These are phyloP conservation scores for Musa schizocarpa DNA, from an alignment of 176 grass and related monocot species.

Conservation along the genomic window DNA sequence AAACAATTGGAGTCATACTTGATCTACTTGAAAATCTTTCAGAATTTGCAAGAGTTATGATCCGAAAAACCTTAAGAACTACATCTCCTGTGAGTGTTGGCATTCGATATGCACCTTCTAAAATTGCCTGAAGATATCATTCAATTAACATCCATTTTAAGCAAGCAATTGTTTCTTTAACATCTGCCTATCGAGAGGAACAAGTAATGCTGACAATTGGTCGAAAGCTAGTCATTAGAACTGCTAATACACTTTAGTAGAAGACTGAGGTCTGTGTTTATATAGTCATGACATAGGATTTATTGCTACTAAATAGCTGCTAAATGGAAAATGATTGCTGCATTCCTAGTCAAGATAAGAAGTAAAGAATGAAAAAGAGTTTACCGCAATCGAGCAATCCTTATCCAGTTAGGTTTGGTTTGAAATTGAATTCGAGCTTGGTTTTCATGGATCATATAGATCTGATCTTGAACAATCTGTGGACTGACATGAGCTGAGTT, in stretches of 20 bases:
- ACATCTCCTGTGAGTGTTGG: conserved; percentile 16
- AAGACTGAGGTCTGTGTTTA: not conserved
- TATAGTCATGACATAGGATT: not conserved
- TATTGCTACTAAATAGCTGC: too few relatives aligned
- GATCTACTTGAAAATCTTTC: not conserved
- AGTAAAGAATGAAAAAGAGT: too few relatives aligned
- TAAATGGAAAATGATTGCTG: too few relatives aligned
- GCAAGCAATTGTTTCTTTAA: not conserved
- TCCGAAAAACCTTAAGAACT: conserved; percentile 12
- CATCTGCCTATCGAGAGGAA: not conserved
- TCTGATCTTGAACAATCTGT: too few relatives aligned
- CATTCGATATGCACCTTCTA: conserved; percentile 8
- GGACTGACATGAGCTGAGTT: too few relatives aligned
- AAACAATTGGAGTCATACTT: not conserved
- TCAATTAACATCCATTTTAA: not conserved
- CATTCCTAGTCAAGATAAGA: too few relatives aligned
- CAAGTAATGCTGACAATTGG: not conserved
- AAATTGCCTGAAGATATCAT: conserved; percentile 3
- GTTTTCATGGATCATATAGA: too few relatives aligned
- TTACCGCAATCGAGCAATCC: too few relatives aligned
- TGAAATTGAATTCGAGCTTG: too few relatives aligned
- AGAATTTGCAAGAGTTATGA: not conserved
- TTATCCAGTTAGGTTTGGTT: too few relatives aligned
- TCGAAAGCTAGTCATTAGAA: too few relatives aligned
- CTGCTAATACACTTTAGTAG: too few relatives aligned